These are phyloP conservation scores for Leccinum rimulosum DNA, from an alignment of 768 basidiomycete genomes.

Conservation along the genomic window DNA sequence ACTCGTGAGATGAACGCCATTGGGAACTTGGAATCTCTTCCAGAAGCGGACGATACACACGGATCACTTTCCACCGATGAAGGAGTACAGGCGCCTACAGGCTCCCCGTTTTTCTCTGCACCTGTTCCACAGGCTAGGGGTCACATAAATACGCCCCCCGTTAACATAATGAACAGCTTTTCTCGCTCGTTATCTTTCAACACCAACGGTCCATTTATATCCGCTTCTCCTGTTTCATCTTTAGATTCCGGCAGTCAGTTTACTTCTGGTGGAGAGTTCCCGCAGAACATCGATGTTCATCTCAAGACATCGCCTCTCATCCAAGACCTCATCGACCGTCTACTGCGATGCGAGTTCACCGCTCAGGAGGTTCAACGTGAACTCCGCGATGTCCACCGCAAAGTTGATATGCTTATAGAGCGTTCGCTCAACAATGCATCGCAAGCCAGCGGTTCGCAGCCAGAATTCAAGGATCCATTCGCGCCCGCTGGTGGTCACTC, in stretches of 20 bases:
- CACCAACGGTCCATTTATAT: constrained; percentile 46
- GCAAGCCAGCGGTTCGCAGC: constrained; percentile 37
- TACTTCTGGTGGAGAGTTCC: constrained; percentile 45
- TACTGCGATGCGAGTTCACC: constrained; percentile 66
- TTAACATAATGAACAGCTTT: constrained; percentile 32
- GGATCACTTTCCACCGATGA: constrained; percentile 32
- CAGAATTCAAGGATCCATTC: constrained; percentile 86
- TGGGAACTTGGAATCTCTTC: constrained; percentile 49
- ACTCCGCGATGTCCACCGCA: constrained; percentile 70
- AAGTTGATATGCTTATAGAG: constrained; percentile 75
- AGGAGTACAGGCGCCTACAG: constrained; percentile 24
- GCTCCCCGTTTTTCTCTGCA: constrained; percentile 39
- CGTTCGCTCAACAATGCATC: constrained; percentile 43
- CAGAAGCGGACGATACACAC: constrained; percentile 54
- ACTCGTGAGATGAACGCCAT: constrained; percentile 49
- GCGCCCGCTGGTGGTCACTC: constrained; percentile 41
- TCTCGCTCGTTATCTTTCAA: constrained; percentile 44
- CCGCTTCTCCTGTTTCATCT: constrained; percentile 78
- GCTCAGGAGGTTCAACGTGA: constrained; percentile 73
- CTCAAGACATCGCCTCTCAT: constrained; percentile 75
- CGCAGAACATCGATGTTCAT: constrained; percentile 62
- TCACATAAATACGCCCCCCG: constrained; percentile 46
- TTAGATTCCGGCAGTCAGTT: constrained; percentile 71
- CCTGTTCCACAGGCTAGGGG: constrained; percentile 40
- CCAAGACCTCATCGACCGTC: constrained; percentile 71